Conservation (phyloP, 75 land plant species). For the Cunninghamia lanceolata region DNA sequence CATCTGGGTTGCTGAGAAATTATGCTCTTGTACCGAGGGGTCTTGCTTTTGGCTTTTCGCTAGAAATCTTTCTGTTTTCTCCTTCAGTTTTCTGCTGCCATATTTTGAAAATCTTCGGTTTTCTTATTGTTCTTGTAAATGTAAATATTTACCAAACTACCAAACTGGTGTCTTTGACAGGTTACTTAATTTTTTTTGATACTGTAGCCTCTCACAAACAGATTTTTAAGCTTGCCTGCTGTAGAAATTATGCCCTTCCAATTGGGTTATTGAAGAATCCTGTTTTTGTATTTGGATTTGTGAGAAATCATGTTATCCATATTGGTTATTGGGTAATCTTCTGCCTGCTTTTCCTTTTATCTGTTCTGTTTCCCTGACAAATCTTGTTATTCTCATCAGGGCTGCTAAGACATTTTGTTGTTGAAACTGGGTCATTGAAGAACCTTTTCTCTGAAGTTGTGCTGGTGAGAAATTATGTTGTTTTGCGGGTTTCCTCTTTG, state of each 20-base stretch:
- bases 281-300: background rate
- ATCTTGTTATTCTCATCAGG: background rate
- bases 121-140: too few species aligned
- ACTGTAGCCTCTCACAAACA: too few species aligned
- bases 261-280: background rate
- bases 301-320: background rate
- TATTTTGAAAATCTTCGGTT: too few species aligned
- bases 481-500: background rate
- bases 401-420: background rate
- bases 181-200: background rate
- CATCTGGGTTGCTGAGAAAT: background rate
- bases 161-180: background rate
- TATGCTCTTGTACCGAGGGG: background rate
- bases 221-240: too few species aligned
- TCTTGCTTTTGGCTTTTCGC: too few species aligned
- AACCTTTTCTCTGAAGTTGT: background rate
- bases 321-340: too few species aligned
- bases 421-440: constrained; percentile 4
- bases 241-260: too few species aligned
- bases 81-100: too few species aligned
- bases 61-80: too few species aligned
- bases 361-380: background rate
- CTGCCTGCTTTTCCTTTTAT: background rate
- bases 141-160: background rate
- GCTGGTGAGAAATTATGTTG: background rate